Evolutionary conservation across 2,329 filamentous ascomycete species (phyloP).

Genomic region (Monilinia aucupariae): DNA sequence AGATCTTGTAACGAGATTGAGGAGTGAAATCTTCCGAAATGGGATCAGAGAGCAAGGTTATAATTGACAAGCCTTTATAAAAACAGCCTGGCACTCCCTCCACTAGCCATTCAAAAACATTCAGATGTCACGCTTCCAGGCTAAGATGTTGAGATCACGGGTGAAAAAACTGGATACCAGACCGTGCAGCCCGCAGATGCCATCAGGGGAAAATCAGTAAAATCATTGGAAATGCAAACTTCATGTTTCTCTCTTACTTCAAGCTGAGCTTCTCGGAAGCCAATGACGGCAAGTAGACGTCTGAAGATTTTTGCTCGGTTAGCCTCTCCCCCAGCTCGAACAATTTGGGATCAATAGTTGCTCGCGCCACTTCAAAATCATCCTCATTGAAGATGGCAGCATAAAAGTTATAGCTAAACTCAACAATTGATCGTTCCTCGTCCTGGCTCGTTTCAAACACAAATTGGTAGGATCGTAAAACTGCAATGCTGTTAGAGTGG

Average conservation of each 20-base stretch:
- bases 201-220: too few relatives aligned
- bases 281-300: not conserved
- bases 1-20: not conserved
- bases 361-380: not conserved
- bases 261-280: not conserved
- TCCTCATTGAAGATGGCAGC: not conserved
- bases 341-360: not conserved
- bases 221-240: not conserved
- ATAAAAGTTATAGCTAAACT: not conserved
- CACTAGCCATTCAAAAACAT: not conserved
- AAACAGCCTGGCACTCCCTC: not conserved
- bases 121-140: not conserved
- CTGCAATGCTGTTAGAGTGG: not conserved
- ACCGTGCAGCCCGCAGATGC: not conserved
- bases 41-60: not conserved
- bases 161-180: too few relatives aligned
- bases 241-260: not conserved
- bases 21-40: not conserved
- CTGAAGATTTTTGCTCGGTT: not conserved
- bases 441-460: not conserved
- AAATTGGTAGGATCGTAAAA: not conserved
- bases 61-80: not conserved
- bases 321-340: not conserved
- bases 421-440: not conserved
- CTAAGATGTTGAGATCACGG: not conserved